Conservation (phyloP, 345 rosid species). For the Hypericum perforatum region DNA sequence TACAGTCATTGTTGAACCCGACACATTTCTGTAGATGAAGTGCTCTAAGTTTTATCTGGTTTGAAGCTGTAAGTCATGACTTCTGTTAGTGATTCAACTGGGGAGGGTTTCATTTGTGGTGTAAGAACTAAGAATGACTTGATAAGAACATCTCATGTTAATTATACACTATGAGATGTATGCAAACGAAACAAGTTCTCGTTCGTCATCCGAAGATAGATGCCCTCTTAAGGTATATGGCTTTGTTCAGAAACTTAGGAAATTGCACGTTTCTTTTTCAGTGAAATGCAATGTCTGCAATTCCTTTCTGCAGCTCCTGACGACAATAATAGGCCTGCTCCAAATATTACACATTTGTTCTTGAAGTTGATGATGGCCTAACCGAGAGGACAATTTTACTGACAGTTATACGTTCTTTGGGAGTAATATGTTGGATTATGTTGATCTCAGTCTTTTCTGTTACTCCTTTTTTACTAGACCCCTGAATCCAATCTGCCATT, state of each 20-base stretch:
- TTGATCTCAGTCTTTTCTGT: neutral
- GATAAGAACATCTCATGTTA: conserved; percentile 82
- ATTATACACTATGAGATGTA: conserved; percentile 52
- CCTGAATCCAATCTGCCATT: conserved; percentile 12
- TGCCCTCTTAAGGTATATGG: too few species aligned
- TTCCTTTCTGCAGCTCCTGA: conserved; percentile 69
- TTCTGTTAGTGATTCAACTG: too few species aligned
- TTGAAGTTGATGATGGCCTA: conserved; percentile 71
- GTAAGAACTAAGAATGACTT: conserved; percentile 82
- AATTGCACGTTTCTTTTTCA: too few species aligned
- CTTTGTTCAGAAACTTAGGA: too few species aligned
- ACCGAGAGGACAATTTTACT: conserved; percentile 73
- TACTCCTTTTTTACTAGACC: conserved; percentile 7
- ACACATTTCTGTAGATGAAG: too few species aligned
- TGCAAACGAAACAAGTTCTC: conserved; percentile 43
- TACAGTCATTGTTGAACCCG: too few species aligned
- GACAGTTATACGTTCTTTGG: conserved; percentile 73
- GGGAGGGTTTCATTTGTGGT: conserved; percentile 35
- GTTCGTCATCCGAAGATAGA: conserved; percentile 49
- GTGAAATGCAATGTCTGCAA: too few species aligned
- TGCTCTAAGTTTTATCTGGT: too few species aligned
- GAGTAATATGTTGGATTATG: conserved; percentile 5
- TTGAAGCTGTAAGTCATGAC: too few species aligned
- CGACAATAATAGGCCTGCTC: conserved; percentile 80
- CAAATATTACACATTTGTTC: conserved; percentile 81